Conservation (phyloP, 352 stramenopile genomes). For the Lagenidium sp. region DNA sequence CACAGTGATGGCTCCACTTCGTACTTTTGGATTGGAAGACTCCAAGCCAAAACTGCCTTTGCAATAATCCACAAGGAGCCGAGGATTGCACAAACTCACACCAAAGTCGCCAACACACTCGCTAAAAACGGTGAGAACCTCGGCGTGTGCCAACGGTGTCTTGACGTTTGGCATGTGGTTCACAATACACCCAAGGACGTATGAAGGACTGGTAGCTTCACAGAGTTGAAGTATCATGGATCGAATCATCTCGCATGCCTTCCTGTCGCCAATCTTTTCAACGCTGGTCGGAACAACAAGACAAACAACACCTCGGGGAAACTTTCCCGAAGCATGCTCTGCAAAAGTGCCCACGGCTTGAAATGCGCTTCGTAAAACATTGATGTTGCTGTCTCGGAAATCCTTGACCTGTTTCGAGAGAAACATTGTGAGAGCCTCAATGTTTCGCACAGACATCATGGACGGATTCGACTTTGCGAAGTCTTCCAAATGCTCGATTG, state of each 20-base stretch:
- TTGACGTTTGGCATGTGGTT: conserved; percentile 74
- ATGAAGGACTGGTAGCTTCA: conserved; percentile 61
- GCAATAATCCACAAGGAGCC: conserved; percentile 60
- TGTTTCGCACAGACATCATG: conserved; percentile 44
- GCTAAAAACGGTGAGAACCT: conserved; percentile 47
- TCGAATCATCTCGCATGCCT: conserved; percentile 57
- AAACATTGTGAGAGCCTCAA: conserved; percentile 72
- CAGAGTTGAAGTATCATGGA: conserved; percentile 72
- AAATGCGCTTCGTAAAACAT: conserved; percentile 81
- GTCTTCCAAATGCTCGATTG: conserved; percentile 61
- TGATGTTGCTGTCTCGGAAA: conserved; percentile 88
- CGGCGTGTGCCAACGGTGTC: conserved; percentile 62
- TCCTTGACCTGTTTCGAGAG: conserved; percentile 71
- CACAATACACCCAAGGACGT: conserved; percentile 71
- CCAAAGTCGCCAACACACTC: conserved; percentile 79
- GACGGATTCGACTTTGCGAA: conserved; percentile 39
- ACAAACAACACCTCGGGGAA: conserved; percentile 67
- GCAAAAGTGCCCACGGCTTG: conserved; percentile 72
- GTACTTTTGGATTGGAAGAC: conserved; percentile 73
- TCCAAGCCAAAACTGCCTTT: conserved; percentile 71
- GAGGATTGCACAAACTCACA: conserved; percentile 53
- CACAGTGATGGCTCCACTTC: conserved; percentile 48
- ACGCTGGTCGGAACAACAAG: conserved; percentile 51
- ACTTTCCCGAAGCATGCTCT: conserved; percentile 41
- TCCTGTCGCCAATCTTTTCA: conserved; percentile 80